Conservation (phyloP, 2,329 filamentous ascomycete genomes). For the Alternaria incomplexa region DNA sequence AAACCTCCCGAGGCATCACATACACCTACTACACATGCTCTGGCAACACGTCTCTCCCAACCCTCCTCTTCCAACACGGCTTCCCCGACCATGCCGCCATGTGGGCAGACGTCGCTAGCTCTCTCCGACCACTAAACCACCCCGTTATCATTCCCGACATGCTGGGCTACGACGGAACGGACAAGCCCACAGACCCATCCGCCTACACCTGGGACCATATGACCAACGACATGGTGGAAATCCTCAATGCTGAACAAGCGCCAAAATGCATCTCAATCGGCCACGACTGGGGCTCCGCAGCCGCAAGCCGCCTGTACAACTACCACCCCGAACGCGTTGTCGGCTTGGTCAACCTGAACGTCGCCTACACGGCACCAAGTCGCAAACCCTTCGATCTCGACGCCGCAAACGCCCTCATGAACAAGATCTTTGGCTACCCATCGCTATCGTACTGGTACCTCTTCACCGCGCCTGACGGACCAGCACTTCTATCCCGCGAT, state of each 20-base stretch:
- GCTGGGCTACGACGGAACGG: conserved; percentile 48
- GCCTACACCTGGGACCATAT: conserved; percentile 31
- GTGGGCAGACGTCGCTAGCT: conserved; percentile 52
- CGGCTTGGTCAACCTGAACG: conserved; percentile 53
- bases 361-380: conserved; percentile 50
- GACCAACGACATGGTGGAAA: conserved; percentile 32
- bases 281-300: conserved; percentile 58
- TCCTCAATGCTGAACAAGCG: conserved; percentile 32
- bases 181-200: conserved; percentile 35
- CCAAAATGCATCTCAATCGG: conserved; percentile 51
- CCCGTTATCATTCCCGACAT: conserved; percentile 49
- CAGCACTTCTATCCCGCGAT: conserved; percentile 48
- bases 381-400: conserved; percentile 48
- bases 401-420: conserved; percentile 36
- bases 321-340: conserved; percentile 50
- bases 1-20: conserved; percentile 31
- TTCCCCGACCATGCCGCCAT: conserved; percentile 57
- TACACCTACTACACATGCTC: conserved; percentile 37
- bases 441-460: conserved; percentile 56
- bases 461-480: conserved; percentile 50
- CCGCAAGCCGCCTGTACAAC: conserved; percentile 52
- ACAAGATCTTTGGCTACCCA: conserved; percentile 47
- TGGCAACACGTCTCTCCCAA: conserved; percentile 27
- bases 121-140: conserved; percentile 50
- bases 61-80: conserved; percentile 54